Evolutionary conservation across 2,329 filamentous ascomycete genomes (phyloP), one percentile per base, ranked within the genome.

Genomic region (Nigrograna mackinnonii): DNA sequence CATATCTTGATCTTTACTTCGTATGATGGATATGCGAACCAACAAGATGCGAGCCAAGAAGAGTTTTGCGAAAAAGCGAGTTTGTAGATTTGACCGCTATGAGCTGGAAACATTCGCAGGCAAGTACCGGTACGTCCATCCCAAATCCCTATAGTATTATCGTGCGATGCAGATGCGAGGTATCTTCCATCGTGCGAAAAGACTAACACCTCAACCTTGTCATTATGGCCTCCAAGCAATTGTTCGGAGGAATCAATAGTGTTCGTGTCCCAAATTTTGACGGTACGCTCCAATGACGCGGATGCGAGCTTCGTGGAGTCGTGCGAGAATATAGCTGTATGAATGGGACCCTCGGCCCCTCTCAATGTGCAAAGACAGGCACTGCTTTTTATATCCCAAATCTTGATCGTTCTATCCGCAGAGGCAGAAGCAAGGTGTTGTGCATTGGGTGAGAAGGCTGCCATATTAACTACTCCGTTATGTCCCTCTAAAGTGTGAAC

Each of bases 91-190:
- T n/a, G 24, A 28, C 9, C 9, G 26, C 50, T 47, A 17, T 99
- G 94, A 70, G 97, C 97, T 38, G 55, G 40, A 31, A 62, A 50
- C 22, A 34, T 48, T 31, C 42, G 41, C 31, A 48, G 42, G 17
- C 35, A 42, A 22, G 7, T n/a, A 28, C 31, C 48, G 2, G 80
- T 85, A 35, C 19, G 30, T 1, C 41, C 39, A 33, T 60, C 53
- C 47, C 41, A 57, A 14, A 59, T 33, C 47, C 37, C 47, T 31
- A 57, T 45, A 3, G 42, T 49, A 3, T 32, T 38, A 34, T 56
- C 52, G 5, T 33, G 7, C 14, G 34, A 36, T 12, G 34, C 47
- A 6, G 54, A 55, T 9, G 49, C 47, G 16, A 54, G 13, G 12
- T 20, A 20, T 21, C 9, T 26, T 34, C 13, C 18, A 17, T 38